Conservation (phyloP, 345 rosid species). For the Eutrema japonicum region DNA sequence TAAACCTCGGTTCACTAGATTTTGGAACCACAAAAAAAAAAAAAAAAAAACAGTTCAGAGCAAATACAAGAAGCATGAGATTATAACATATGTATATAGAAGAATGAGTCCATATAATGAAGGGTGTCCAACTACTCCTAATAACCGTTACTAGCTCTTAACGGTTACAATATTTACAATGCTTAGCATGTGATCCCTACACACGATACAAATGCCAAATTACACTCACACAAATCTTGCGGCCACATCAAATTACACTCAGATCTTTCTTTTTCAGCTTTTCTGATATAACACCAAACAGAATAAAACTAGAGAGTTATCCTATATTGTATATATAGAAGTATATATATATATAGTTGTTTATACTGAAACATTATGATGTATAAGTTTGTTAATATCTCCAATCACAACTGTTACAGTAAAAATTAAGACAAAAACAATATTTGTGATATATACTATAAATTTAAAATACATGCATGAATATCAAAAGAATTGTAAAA, state of each 20-base stretch:
- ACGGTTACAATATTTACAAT: constrained; percentile 21
- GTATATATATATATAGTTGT: too few relatives aligned
- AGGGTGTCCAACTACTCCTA: constrained; percentile 32
- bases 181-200: constrained; percentile 20
- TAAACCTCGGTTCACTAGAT: background rate
- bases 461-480: too few relatives aligned
- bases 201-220: constrained; percentile 11
- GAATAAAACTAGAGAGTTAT: background rate
- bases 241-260: background rate
- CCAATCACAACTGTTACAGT: too few relatives aligned
- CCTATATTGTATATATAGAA: too few relatives aligned
- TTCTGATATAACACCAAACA: background rate
- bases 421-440: too few relatives aligned
- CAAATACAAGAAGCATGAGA: background rate
- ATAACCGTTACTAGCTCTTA: constrained; percentile 21
- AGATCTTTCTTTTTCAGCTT: background rate
- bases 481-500: too few relatives aligned
- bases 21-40: background rate
- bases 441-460: too few relatives aligned
- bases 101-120: constrained; percentile 30
- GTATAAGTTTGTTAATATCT: too few relatives aligned
- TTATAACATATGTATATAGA: background rate
- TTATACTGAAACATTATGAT: too few relatives aligned
- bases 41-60: background rate
- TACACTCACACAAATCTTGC: constrained; percentile 29